Percentiles rank a stretch among this genome's conserved stretches.
These are phyloP conservation scores for Ambrosia trifida DNA, from an alignment of 129 eudicot species.

Conservation along the genomic window DNA sequence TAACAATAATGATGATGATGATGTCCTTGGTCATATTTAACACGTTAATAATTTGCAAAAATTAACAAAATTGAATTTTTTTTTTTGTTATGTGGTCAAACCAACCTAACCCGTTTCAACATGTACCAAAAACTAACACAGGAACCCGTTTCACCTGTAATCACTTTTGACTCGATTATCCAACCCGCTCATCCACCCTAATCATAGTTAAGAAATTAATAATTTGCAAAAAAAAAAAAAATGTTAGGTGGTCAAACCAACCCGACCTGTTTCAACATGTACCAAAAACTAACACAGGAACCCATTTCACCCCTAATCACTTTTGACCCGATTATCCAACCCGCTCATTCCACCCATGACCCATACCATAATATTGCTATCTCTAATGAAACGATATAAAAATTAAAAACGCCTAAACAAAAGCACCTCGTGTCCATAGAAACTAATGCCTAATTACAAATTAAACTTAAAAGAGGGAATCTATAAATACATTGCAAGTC, in stretches of 20 bases:
- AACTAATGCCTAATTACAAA: not conserved
- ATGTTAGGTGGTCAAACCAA: not conserved
- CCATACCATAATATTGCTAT: not conserved
- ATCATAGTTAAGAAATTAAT: not conserved
- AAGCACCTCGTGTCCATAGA: no score
- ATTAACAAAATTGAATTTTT: not conserved
- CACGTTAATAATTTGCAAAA: not conserved
- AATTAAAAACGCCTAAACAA: no score
- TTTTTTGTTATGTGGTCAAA: not conserved
- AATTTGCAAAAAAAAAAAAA: not conserved
- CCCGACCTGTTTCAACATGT: not conserved
- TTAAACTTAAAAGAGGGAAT: not conserved
- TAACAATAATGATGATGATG: not conserved
- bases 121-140: not conserved
- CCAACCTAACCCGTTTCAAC: not conserved
- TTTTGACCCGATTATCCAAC: constrained; percentile 2
- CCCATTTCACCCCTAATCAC: not conserved
- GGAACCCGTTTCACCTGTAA: not conserved
- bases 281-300: not conserved
- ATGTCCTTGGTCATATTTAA: not conserved
- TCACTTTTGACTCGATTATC: not conserved
- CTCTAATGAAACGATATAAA: not conserved
- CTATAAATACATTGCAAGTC: not conserved
- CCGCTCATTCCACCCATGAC: no score
- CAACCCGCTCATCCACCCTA: no score